phyloP scores from a whole-genome alignment of 495 filamentous ascomycete genomes.

The Penicillium mononematosum region DNA sequence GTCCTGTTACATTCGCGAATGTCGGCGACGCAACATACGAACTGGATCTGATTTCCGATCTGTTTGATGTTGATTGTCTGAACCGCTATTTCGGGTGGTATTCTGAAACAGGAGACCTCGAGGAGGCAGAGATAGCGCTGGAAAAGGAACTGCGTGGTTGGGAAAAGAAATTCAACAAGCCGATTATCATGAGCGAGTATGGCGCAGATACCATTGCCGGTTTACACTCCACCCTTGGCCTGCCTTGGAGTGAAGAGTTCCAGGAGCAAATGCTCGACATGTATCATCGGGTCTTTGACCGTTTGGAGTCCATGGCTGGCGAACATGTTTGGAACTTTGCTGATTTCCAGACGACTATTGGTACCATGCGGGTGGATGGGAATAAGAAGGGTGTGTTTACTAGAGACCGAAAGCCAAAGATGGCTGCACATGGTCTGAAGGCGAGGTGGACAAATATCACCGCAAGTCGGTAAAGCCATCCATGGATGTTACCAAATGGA shows the following conservation, averaged over 20 bases:
- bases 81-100: conserved; percentile 13
- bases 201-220: conserved; percentile 15
- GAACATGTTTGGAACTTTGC: conserved; percentile 20
- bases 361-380: conserved; percentile 4
- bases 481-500: neutral
- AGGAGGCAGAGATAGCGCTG: conserved; percentile 1
- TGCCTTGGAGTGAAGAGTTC: conserved; percentile 17
- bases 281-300: conserved; percentile 17
- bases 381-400: conserved; percentile 12
- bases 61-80: conserved; percentile 5
- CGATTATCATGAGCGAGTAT: conserved; percentile 19
- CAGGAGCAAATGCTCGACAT: conserved; percentile 12
- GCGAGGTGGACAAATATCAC: conserved; percentile 1
- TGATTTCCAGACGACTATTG: conserved; percentile 12
- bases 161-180: conserved; percentile 13
- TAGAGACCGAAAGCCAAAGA: conserved; percentile 7
- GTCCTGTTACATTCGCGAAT: conserved; percentile 9
- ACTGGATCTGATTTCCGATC: neutral
- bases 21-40: neutral
- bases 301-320: conserved; percentile 12
- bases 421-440: conserved; percentile 2
- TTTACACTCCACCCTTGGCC: conserved; percentile 7
- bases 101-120: conserved; percentile 7
- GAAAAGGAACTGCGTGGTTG: conserved; percentile 5
- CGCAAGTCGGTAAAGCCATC: neutral